These are phyloP conservation scores for Tolypocladium tropicale DNA, from an alignment of 2,329 filamentous ascomycete species.

Conservation along the genomic window DNA sequence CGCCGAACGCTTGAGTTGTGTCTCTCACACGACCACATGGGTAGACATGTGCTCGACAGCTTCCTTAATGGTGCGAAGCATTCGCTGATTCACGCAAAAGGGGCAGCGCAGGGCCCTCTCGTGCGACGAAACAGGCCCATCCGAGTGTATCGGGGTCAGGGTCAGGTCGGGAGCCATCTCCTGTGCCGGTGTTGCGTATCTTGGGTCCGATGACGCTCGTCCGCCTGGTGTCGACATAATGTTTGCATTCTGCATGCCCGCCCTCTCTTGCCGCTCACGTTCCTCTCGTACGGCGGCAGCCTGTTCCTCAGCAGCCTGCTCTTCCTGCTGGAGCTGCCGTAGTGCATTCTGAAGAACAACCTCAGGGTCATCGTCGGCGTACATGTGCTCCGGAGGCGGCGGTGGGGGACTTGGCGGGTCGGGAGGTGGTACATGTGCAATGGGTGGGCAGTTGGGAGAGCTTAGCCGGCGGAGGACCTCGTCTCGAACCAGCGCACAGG, in stretches of 20 bases:
- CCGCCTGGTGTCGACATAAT: constrained; percentile 22
- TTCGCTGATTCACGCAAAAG: constrained; percentile 51
- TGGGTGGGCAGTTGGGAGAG: constrained; percentile 10
- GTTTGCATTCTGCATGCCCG: constrained; percentile 13
- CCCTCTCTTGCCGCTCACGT: constrained; percentile 36
- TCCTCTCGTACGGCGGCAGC: constrained; percentile 44
- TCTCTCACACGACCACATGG: constrained; percentile 42
- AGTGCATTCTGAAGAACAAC: constrained; percentile 49
- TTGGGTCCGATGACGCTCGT: constrained; percentile 18
- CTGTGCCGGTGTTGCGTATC: constrained; percentile 23
- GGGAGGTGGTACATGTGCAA: constrained; percentile 9
- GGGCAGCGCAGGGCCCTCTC: constrained; percentile 46
- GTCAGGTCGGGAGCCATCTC: constrained; percentile 32
- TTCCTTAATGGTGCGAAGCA: constrained; percentile 51
- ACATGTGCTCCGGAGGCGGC: constrained; percentile 26
- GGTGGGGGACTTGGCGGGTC: constrained; percentile 14
- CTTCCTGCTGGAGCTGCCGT: constrained; percentile 47
- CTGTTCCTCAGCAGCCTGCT: constrained; percentile 47
- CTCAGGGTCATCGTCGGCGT: constrained; percentile 45
- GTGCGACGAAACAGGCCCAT: constrained; percentile 31
- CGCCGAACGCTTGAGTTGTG: background rate
- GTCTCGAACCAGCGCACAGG: constrained; percentile 47
- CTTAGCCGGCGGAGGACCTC: constrained; percentile 37
- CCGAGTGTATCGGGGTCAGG: constrained; percentile 44
- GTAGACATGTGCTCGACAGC: constrained; percentile 53